Conservation (phyloP, 208 protist species). For the Leishmania lainsoni region DNA sequence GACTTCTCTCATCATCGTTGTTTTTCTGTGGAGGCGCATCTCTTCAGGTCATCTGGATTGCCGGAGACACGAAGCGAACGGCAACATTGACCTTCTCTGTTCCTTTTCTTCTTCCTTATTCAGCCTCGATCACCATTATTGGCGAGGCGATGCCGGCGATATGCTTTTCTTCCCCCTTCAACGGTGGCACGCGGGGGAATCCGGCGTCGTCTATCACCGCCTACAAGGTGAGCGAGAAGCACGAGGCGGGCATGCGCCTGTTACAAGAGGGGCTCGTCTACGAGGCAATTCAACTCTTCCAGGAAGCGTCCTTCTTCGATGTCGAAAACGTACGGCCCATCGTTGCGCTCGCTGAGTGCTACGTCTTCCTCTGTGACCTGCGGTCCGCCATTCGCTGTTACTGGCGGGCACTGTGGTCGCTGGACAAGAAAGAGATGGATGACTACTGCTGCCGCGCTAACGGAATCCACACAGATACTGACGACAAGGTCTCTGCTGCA, state of each 20-base stretch:
- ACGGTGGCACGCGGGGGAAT: background rate
- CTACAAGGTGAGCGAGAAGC: slow-evolving; percentile 42
- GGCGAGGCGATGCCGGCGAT: background rate
- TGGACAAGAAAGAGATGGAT: slow-evolving; percentile 33
- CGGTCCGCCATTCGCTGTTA: slow-evolving; percentile 84
- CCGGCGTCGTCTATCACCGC: slow-evolving; percentile 13
- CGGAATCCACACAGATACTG: background rate
- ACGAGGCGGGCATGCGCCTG: slow-evolving; percentile 49
- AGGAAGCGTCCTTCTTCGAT: slow-evolving; percentile 77
- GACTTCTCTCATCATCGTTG: background rate
- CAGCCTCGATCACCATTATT: background rate
- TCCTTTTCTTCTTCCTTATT: background rate
- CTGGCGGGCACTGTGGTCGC: slow-evolving; percentile 73
- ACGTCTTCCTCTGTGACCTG: slow-evolving; percentile 82
- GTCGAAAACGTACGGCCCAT: slow-evolving; percentile 70
- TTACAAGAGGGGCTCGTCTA: slow-evolving; percentile 52
- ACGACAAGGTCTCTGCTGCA: background rate
- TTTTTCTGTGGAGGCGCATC: background rate
- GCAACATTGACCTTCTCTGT: background rate
- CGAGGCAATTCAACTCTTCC: slow-evolving; percentile 68
- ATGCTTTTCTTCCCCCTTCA: background rate
- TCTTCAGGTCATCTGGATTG: background rate
- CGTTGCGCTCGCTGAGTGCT: slow-evolving; percentile 80
- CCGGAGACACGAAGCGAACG: background rate
- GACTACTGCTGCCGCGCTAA: slow-evolving; percentile 9